phyloP scores from a whole-genome alignment of 1,284 basidiomycete genomes.

The Trichosporon coremiiforme region DNA sequence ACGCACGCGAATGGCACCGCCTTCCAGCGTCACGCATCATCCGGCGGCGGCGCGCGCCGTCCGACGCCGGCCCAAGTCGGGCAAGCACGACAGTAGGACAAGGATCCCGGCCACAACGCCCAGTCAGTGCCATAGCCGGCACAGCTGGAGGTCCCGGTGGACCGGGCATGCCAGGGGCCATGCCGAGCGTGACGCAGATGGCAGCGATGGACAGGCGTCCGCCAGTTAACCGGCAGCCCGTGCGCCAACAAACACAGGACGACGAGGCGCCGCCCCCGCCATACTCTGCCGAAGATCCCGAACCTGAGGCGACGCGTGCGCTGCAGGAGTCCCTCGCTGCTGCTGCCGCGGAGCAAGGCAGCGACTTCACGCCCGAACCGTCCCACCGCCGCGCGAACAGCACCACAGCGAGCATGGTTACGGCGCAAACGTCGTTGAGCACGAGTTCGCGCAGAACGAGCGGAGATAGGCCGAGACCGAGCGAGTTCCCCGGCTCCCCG shows the following conservation, averaged over 20 bases:
- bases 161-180: not conserved
- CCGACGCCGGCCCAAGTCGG: not conserved
- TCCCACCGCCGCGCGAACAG: not conserved
- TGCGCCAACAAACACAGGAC: not conserved
- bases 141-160: not conserved
- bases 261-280: constrained; percentile 50
- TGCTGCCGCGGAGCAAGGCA: not conserved
- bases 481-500: constrained; percentile 24
- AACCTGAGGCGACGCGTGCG: constrained; percentile 47
- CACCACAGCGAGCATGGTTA: not conserved
- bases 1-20: constrained; percentile 25
- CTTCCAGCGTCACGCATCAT: constrained; percentile 21
- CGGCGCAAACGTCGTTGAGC: not conserved
- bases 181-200: not conserved
- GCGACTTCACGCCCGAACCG: not conserved
- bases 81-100: not conserved
- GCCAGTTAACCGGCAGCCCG: not conserved
- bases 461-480: constrained; percentile 20
- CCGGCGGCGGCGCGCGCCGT: constrained; percentile 9
- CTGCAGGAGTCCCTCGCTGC: constrained; percentile 46
- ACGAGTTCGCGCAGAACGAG: not conserved
- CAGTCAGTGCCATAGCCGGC: not conserved
- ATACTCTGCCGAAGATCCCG: constrained; percentile 49
- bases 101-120: not conserved
- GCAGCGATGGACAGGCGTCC: not conserved